These are phyloP conservation scores for Phytopythium delawarense DNA, from an alignment of 352 stramenopile species.

Conservation along the genomic window DNA sequence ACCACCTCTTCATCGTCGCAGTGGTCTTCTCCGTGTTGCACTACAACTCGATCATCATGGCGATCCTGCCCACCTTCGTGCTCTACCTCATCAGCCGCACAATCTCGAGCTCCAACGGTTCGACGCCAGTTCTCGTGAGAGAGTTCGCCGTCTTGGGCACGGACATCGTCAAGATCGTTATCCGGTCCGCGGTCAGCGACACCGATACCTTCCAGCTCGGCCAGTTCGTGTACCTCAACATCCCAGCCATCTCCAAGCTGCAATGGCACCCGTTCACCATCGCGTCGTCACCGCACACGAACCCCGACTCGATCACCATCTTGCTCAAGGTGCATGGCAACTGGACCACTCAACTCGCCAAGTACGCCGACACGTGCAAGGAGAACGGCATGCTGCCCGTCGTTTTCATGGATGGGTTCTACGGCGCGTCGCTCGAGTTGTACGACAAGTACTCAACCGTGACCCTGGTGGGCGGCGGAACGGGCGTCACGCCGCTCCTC, in stretches of 20 bases:
- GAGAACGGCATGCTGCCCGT: slow-evolving; percentile 1
- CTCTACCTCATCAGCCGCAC: slow-evolving; percentile 15
- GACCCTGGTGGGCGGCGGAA: slow-evolving; percentile 8
- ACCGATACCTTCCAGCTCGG: slow-evolving; percentile 7
- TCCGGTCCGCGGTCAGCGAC: slow-evolving; percentile 3
- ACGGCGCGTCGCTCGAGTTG: slow-evolving; percentile 8
- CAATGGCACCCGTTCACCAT: slow-evolving; percentile 27
- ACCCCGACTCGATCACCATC: slow-evolving; percentile 10
- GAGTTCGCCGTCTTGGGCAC: slow-evolving; percentile 16
- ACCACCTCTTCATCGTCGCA: slow-evolving; percentile 22
- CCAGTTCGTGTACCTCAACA: slow-evolving; percentile 18
- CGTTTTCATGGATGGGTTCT: slow-evolving; percentile 20
- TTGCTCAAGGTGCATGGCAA: slow-evolving; percentile 16
- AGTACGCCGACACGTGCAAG: slow-evolving; percentile 16
- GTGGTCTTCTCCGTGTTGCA: slow-evolving; percentile 20
- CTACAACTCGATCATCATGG: slow-evolving; percentile 10
- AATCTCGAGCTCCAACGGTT: slow-evolving; percentile 13
- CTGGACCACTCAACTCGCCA: slow-evolving; percentile 11
- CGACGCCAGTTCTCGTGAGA: slow-evolving; percentile 13
- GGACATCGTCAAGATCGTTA: slow-evolving; percentile 19
- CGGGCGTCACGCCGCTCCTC: slow-evolving; percentile 8
- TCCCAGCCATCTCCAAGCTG: slow-evolving; percentile 19
- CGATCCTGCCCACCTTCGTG: slow-evolving; percentile 10
- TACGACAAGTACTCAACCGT: slow-evolving; percentile 11
- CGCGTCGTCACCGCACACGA: slow-evolving; percentile 9